phyloP scores from a whole-genome alignment of 2,329 filamentous ascomycete species.

The Akanthomyces uredinophilus region DNA sequence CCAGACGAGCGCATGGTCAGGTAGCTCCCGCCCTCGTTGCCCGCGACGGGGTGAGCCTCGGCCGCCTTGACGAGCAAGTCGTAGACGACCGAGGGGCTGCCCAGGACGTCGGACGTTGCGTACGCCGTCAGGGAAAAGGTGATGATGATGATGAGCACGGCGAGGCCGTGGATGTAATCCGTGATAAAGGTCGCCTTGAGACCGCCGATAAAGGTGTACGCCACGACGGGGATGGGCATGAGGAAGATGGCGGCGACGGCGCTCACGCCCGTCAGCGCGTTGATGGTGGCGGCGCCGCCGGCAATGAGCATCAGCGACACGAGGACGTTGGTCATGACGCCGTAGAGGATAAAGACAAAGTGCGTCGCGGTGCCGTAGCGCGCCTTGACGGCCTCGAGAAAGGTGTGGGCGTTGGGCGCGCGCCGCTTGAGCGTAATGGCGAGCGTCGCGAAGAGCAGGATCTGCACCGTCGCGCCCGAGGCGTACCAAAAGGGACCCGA shows the following conservation, averaged over 20 bases:
- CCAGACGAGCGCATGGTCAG: conserved; percentile 70
- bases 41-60: conserved; percentile 64
- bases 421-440: conserved; percentile 85
- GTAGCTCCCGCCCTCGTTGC: conserved; percentile 77
- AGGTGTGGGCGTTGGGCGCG: conserved; percentile 81
- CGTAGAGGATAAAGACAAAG: conserved; percentile 75
- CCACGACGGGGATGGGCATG: conserved; percentile 71
- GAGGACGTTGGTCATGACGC: conserved; percentile 77
- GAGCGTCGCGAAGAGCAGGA: conserved; percentile 82
- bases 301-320: conserved; percentile 87
- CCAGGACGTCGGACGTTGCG: conserved; percentile 64
- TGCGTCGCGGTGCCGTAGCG: conserved; percentile 71
- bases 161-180: conserved; percentile 82
- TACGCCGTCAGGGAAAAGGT: conserved; percentile 81
- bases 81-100: conserved; percentile 72
- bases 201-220: conserved; percentile 73
- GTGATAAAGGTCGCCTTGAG: conserved; percentile 87
- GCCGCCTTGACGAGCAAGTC: conserved; percentile 69
- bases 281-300: conserved; percentile 61
- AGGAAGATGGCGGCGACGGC: conserved; percentile 68
- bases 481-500: conserved; percentile 57
- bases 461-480: conserved; percentile 74
- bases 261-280: conserved; percentile 36
- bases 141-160: conserved; percentile 78
- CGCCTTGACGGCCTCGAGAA: conserved; percentile 76